Conservation (phyloP, 1,284 basidiomycete genomes). For the Naganishia sp. region DNA sequence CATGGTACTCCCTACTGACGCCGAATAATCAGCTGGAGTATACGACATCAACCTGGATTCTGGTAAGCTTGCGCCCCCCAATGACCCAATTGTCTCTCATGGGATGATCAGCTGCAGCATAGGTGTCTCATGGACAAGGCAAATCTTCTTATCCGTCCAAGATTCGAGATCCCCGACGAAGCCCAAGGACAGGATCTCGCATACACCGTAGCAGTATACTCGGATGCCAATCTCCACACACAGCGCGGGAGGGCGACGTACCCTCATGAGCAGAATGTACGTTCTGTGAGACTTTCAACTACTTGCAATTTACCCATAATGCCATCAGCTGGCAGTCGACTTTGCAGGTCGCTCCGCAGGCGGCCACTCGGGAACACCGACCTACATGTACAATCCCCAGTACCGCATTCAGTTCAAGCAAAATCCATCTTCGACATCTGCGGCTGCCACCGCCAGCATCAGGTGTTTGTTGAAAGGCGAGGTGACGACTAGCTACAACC, state of each 20-base stretch:
- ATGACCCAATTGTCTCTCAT: neutral
- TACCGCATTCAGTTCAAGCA: conserved; percentile 61
- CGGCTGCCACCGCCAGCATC: conserved; percentile 37
- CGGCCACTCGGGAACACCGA: conserved; percentile 74
- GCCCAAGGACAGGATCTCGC: neutral
- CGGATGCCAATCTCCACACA: conserved; percentile 36
- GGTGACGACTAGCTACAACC: conserved; percentile 72
- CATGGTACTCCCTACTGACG: neutral
- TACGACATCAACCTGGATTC: conserved; percentile 25
- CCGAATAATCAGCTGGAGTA: conserved; percentile 4
- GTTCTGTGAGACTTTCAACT: neutral
- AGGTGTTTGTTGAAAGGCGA: conserved; percentile 61
- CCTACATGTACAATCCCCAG: conserved; percentile 89
- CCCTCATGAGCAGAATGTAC: conserved; percentile 15
- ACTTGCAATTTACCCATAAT: neutral
- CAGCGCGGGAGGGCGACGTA: neutral
- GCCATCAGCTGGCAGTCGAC: conserved; percentile 61
- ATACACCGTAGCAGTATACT: conserved; percentile 42
- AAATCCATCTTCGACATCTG: conserved; percentile 55
- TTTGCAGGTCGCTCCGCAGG: conserved; percentile 75
- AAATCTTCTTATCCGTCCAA: conserved; percentile 15
- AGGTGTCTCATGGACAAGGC: conserved; percentile 24
- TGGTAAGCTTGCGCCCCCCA: neutral
- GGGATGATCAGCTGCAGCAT: conserved; percentile 9
- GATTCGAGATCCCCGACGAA: conserved; percentile 1